Evolutionary conservation across 2,329 filamentous ascomycete genomes (phyloP).

Genomic region (Diplocarpon rosae): DNA sequence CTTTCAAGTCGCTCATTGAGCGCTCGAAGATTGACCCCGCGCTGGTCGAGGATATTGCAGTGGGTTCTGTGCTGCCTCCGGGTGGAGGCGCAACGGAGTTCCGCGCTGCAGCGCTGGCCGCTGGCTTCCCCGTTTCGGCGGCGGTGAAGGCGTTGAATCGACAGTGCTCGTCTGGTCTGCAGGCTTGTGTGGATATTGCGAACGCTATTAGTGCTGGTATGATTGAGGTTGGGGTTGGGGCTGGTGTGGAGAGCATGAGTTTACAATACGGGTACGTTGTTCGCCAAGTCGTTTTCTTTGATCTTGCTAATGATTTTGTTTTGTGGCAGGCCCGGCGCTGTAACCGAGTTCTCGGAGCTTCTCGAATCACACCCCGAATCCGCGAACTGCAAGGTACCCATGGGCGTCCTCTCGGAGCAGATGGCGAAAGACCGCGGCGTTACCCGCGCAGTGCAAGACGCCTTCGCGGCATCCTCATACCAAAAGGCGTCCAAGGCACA

Average conservation of each 20-base stretch:
- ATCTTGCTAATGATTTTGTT: not conserved
- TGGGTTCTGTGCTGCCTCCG: constrained; percentile 82
- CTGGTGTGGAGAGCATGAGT: constrained; percentile 95
- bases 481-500: constrained; percentile 83
- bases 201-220: constrained; percentile 85
- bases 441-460: constrained; percentile 64
- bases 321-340: constrained; percentile 56
- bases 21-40: constrained; percentile 81
- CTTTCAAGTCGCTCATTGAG: constrained; percentile 69
- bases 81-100: constrained; percentile 95
- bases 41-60: constrained; percentile 84
- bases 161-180: constrained; percentile 87
- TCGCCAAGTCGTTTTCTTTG: not conserved
- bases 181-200: constrained; percentile 87
- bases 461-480: constrained; percentile 90
- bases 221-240: constrained; percentile 91
- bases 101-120: constrained; percentile 80
- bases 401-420: constrained; percentile 86
- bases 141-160: constrained; percentile 86
- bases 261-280: constrained; percentile 68
- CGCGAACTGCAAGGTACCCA: constrained; percentile 94
- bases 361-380: constrained; percentile 72
- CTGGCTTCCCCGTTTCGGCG: constrained; percentile 76
- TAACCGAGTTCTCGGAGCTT: constrained; percentile 84
- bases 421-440: constrained; percentile 85